Percentiles rank a stretch among this genome's conserved stretches.
Conservation (phyloP, 495 filamentous ascomycete genomes). For the Penicillium atrosanguineum region DNA sequence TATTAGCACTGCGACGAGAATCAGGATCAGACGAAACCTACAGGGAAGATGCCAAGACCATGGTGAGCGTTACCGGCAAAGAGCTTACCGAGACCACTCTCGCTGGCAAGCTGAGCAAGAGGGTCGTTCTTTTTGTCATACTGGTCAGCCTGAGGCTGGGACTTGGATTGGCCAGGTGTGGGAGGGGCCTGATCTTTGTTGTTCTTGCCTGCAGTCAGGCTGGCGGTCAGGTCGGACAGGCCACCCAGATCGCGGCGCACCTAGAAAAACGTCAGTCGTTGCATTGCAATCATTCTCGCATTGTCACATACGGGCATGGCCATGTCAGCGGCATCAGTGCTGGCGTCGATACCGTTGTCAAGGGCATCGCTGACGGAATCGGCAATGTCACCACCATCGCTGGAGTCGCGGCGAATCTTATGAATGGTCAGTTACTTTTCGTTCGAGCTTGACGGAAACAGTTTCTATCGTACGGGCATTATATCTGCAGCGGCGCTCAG, state of each 20-base stretch:
- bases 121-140: slow-evolving; percentile 6
- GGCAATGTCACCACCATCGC: background rate
- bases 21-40: slow-evolving; percentile 2
- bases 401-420: background rate
- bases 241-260: background rate
- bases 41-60: slow-evolving; percentile 24
- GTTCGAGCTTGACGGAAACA: background rate
- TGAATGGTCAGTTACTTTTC: background rate
- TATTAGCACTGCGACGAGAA: slow-evolving; percentile 3
- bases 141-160: background rate
- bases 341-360: background rate
- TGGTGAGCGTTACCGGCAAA: slow-evolving; percentile 17
- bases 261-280: background rate
- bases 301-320: slow-evolving; percentile 1
- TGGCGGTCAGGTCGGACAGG: background rate
- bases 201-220: background rate
- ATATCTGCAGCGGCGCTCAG: background rate
- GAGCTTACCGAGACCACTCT: slow-evolving; percentile 18
- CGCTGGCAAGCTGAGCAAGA: slow-evolving; percentile 10
- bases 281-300: background rate
- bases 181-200: background rate
- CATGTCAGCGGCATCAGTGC: background rate
- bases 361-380: background rate
- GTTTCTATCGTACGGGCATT: background rate
- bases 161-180: background rate